A percentile compares a stretch with the other conserved stretches of the same genome.
These are phyloP conservation scores for Cladosporium velox DNA, from an alignment of 2,329 filamentous ascomycete genomes.

Conservation along the genomic window DNA sequence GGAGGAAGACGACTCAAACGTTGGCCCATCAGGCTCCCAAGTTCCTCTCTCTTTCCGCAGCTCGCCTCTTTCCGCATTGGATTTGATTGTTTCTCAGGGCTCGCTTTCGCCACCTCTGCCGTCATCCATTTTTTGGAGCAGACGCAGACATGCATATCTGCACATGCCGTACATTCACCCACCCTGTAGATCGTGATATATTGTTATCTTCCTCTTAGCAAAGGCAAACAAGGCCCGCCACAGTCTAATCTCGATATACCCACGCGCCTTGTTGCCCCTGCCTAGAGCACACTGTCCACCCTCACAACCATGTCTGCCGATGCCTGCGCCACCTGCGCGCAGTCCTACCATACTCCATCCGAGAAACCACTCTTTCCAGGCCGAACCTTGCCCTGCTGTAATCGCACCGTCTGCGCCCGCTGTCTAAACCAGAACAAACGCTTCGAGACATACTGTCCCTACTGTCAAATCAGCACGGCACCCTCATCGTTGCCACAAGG, in stretches of 20 bases:
- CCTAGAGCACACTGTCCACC: background rate
- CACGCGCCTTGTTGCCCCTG: background rate
- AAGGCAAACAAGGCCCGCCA: background rate
- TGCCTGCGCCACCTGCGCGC: constrained; percentile 39
- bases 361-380: constrained; percentile 64
- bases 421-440: constrained; percentile 71
- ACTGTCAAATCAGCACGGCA: constrained; percentile 70
- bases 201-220: background rate
- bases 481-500: constrained; percentile 65
- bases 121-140: constrained; percentile 15
- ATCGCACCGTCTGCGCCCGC: constrained; percentile 67
- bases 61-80: constrained; percentile 3
- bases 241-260: too few relatives aligned
- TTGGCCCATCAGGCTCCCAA: background rate
- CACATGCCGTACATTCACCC: background rate
- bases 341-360: constrained; percentile 32
- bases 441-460: constrained; percentile 69
- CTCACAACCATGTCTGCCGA: constrained; percentile 17
- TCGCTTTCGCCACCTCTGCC: constrained; percentile 11
- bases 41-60: constrained; percentile 7
- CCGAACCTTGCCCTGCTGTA: constrained; percentile 68
- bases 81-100: background rate
- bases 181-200: background rate
- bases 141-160: background rate
- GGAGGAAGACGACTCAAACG: background rate